phyloP scores from a whole-genome alignment of 179 eudicot species.

The Vitellaria paradoxa region DNA sequence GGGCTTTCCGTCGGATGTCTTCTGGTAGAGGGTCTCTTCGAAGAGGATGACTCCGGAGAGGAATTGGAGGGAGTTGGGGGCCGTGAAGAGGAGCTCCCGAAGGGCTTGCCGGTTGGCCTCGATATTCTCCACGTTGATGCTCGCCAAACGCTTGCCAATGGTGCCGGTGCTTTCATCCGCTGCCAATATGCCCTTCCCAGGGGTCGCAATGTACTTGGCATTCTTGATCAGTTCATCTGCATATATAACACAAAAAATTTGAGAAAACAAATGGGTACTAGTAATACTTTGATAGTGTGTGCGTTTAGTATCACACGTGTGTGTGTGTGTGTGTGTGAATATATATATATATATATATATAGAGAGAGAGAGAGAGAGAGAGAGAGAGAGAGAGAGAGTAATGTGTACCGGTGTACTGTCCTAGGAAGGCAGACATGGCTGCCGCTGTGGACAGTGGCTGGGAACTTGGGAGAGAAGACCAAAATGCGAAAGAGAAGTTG shows the following conservation, averaged over 20 bases:
- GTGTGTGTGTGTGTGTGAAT: too few relatives aligned
- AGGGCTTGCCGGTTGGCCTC: constrained; percentile 84
- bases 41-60: constrained; percentile 89
- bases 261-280: background rate
- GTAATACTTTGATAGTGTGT: too few relatives aligned
- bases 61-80: constrained; percentile 57
- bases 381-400: background rate
- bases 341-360: background rate
- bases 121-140: constrained; percentile 84
- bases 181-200: constrained; percentile 89
- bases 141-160: constrained; percentile 75
- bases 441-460: background rate
- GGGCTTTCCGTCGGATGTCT: constrained; percentile 64
- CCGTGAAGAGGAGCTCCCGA: constrained; percentile 76
- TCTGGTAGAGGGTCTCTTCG: constrained; percentile 88
- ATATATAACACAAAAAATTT: background rate
- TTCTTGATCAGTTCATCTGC: constrained; percentile 83
- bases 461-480: constrained; percentile 18
- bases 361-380: background rate
- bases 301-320: too few relatives aligned
- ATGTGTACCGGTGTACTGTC: constrained; percentile 77
- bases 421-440: constrained; percentile 92
- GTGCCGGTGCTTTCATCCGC: constrained; percentile 96
- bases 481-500: constrained; percentile 13
- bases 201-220: constrained; percentile 91